Base-by-base conservation (phyloP, 2,329 filamentous ascomycete species). In the Mycogone perniciosa region DNA sequence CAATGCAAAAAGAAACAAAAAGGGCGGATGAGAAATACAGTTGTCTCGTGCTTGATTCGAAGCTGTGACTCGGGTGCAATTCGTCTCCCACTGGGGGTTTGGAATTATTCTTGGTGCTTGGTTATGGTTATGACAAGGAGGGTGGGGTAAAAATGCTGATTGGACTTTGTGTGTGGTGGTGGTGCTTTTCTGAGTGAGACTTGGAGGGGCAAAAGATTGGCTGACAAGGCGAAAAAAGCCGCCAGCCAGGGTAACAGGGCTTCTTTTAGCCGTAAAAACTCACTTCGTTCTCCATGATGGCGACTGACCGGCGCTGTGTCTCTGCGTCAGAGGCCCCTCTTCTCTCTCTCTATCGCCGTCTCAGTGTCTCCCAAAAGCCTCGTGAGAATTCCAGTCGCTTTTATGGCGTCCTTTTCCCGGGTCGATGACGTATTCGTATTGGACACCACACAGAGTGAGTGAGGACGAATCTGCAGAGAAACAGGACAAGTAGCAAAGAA, bases 231-330 rank as follows among this genome's bases (percentile, higher is more conserved):
- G 38, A 41, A 29, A 40, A 48, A 13, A 33, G 30, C 26, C 20
- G 37, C 10, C 6, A 33, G 42, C 7, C 13, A 29, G 31, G 10
- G 45, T 11, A 33, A 35, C 41, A 27, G 13, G 33, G 29, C 13
- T 20, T 31, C 34, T 49, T 38, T 38, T 31, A 43, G 44, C 38
- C 13, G 31, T 33, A 27, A 42, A 30, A 5, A 60, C 58, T 54
- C 37, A 56, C 58, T 46, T 54, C 51, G 50, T 54, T 54, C 41
- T 59, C 57, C 58, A 60, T 60, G 53, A 46, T 55, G 51, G 54
- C 50, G 40, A 34, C 35, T 30, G 34, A 33, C 7, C 41, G 20
- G n/a, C 34, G 9, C 37, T 10, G 34, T n/a, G n/a, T n/a, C n/a
- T 39, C 6, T 39, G 29, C 41, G 26, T 34, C 33, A n/a, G 9